These are phyloP conservation scores for Vanderwaltozyma polyspora DNA, from an alignment of 805 yeast genomes.

Conservation along the genomic window DNA sequence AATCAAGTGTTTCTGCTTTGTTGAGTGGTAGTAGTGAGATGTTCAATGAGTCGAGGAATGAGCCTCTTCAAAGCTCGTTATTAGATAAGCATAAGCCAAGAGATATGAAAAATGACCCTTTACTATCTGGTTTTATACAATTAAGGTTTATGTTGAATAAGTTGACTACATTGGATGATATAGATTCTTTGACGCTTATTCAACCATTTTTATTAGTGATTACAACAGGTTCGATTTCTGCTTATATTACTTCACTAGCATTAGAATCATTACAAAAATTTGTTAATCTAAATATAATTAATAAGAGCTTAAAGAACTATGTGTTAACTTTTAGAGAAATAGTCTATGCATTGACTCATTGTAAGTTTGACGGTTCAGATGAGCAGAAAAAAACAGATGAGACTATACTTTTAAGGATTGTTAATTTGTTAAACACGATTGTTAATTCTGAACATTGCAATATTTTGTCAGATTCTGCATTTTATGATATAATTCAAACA, in stretches of 20 bases:
- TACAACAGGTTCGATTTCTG: slow-evolving; percentile 71
- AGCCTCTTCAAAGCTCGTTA: slow-evolving; percentile 23
- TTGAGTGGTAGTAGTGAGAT: slow-evolving; percentile 50
- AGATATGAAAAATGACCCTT: slow-evolving; percentile 33
- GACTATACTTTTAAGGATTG: slow-evolving; percentile 70
- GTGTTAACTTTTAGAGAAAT: slow-evolving; percentile 37
- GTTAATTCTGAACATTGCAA: slow-evolving; percentile 52
- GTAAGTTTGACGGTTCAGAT: slow-evolving; percentile 89
- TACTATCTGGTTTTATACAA: slow-evolving; percentile 67
- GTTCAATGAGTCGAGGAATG: slow-evolving; percentile 31
- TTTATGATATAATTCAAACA: slow-evolving; percentile 80
- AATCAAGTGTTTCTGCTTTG: slow-evolving; percentile 70
- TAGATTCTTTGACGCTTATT: slow-evolving; percentile 61
- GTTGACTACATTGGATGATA: slow-evolving; percentile 36
- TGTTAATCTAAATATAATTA: slow-evolving; percentile 55
- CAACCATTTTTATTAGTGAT: slow-evolving; percentile 79
- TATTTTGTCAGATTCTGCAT: slow-evolving; percentile 60
- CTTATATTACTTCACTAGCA: slow-evolving; percentile 71
- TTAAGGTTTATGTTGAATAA: slow-evolving; percentile 57
- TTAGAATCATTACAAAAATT: slow-evolving; percentile 63
- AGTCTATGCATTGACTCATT: slow-evolving; percentile 65
- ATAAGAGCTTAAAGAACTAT: slow-evolving; percentile 44
- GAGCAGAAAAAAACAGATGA: slow-evolving; percentile 85
- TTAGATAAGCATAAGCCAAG: slow-evolving; percentile 13
- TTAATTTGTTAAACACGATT: slow-evolving; percentile 54